A percentile compares a stretch with the other conserved stretches of the same genome.
phyloP scores from a whole-genome alignment of 495 filamentous ascomycete genomes.

The Aspergillus haitiensis region DNA sequence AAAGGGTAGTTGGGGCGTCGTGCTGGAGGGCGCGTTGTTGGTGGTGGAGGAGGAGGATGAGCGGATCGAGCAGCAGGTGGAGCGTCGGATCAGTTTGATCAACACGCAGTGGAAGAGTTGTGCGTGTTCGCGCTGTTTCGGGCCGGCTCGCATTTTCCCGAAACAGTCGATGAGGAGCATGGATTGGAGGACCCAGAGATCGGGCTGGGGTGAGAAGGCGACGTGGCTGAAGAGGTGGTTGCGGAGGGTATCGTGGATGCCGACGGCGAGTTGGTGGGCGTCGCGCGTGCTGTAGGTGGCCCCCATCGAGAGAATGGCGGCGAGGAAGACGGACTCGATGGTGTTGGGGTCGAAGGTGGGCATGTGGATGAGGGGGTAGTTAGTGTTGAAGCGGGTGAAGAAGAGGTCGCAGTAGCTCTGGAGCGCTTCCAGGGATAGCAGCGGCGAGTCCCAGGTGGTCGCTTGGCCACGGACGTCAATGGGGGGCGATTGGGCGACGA shows the following conservation, averaged over 20 bases:
- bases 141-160: conserved; percentile 56
- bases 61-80: conserved; percentile 49
- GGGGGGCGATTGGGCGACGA: conserved; percentile 45
- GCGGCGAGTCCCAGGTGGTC: conserved; percentile 44
- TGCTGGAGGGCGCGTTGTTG: conserved; percentile 27
- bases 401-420: conserved; percentile 56
- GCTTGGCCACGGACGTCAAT: conserved; percentile 40
- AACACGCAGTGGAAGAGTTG: conserved; percentile 59
- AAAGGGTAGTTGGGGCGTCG: conserved; percentile 24
- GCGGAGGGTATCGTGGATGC: conserved; percentile 50
- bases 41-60: conserved; percentile 27
- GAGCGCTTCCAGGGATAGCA: conserved; percentile 47
- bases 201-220: conserved; percentile 49
- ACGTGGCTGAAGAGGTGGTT: conserved; percentile 43
- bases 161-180: conserved; percentile 61
- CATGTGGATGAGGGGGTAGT: conserved; percentile 55
- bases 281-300: conserved; percentile 56
- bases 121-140: conserved; percentile 55
- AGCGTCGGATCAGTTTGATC: conserved; percentile 58
- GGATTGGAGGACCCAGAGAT: conserved; percentile 55
- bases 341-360: conserved; percentile 50
- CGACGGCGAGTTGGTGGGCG: conserved; percentile 55
- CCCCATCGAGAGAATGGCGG: conserved; percentile 52
- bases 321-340: conserved; percentile 49
- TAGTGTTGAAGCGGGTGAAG: conserved; percentile 55